Conservation (phyloP, 495 filamentous ascomycete species). For the Mycothermus thermophilus region DNA sequence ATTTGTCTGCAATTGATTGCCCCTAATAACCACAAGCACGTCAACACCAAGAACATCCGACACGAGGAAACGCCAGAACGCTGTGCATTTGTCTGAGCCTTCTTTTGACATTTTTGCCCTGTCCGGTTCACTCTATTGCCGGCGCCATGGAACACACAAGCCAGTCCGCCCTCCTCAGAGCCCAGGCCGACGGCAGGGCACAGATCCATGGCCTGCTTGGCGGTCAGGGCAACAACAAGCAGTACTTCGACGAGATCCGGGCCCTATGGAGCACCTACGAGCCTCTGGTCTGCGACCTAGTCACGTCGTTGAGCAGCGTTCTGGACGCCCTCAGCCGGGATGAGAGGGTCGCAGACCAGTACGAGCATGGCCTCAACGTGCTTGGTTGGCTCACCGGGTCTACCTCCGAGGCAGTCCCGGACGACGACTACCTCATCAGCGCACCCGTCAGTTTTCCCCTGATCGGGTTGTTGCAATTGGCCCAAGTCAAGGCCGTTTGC, state of each 20-base stretch:
- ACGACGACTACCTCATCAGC: neutral
- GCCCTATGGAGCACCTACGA: slow-evolving; percentile 37
- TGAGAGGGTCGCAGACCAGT: neutral
- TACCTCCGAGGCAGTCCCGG: neutral
- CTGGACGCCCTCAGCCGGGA: neutral
- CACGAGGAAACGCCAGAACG: too few relatives aligned
- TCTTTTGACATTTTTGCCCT: too few relatives aligned
- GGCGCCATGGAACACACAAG: neutral
- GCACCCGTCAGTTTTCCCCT: neutral
- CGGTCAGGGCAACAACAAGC: slow-evolving; percentile 94
- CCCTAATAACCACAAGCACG: too few relatives aligned
- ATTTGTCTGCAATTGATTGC: too few relatives aligned
- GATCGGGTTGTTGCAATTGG: neutral
- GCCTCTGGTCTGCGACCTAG: neutral
- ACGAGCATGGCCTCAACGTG: slow-evolving; percentile 1
- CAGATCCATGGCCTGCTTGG: slow-evolving; percentile 84
- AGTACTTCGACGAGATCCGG: slow-evolving; percentile 91
- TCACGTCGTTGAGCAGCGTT: neutral
- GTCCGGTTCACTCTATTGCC: too few relatives aligned
- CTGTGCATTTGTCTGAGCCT: too few relatives aligned
- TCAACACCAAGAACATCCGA: too few relatives aligned
- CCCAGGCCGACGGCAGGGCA: slow-evolving; percentile 50
- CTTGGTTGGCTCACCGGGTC: slow-evolving; percentile 1
- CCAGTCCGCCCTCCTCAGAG: neutral
- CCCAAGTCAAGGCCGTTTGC: neutral